These are phyloP conservation scores for Ensete glaucum DNA, from an alignment of 176 grass and related monocot species.

Conservation along the genomic window DNA sequence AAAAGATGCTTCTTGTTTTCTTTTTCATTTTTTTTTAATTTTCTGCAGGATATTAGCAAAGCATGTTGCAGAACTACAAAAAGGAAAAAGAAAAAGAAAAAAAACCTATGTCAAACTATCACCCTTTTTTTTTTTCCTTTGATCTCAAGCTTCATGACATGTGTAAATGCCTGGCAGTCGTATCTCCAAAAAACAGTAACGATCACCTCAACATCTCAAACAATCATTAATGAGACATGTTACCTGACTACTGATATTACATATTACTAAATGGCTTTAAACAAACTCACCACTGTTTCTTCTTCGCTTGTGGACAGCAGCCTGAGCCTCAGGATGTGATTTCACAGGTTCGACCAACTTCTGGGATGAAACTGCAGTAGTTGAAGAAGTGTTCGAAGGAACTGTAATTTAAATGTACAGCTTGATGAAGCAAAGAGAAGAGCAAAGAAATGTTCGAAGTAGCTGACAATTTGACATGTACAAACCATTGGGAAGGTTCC, in stretches of 20 bases:
- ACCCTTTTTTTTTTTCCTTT: not conserved
- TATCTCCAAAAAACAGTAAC: not conserved
- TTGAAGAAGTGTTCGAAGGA: conserved; percentile 24
- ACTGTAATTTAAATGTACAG: conserved; percentile 16
- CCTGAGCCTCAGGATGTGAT: conserved; percentile 29
- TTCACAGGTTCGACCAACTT: conserved; percentile 14
- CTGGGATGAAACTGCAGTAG: conserved; percentile 19
- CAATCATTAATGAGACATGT: not conserved
- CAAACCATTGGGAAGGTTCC: conserved; percentile 33
- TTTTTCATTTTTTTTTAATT: not conserved
- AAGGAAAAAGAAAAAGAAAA: not conserved
- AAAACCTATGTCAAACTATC: not conserved
- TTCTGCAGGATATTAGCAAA: too few relatives aligned
- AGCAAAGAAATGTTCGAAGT: conserved; percentile 8
- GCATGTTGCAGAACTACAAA: not conserved
- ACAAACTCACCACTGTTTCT: conserved; percentile 27
- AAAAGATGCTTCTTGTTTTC: not conserved
- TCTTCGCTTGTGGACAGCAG: conserved; percentile 37
- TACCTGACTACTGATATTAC: not conserved
- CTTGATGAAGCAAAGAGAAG: not conserved
- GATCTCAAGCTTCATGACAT: not conserved
- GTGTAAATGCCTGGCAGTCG: not conserved
- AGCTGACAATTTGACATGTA: conserved; percentile 22
- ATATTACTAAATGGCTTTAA: conserved; percentile 19
- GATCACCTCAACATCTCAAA: too few relatives aligned